Evolutionary conservation across 2,329 filamentous ascomycete genomes (phyloP), one percentile per base, ranked within the genome.

Genomic region (Venturia carpophila): DNA sequence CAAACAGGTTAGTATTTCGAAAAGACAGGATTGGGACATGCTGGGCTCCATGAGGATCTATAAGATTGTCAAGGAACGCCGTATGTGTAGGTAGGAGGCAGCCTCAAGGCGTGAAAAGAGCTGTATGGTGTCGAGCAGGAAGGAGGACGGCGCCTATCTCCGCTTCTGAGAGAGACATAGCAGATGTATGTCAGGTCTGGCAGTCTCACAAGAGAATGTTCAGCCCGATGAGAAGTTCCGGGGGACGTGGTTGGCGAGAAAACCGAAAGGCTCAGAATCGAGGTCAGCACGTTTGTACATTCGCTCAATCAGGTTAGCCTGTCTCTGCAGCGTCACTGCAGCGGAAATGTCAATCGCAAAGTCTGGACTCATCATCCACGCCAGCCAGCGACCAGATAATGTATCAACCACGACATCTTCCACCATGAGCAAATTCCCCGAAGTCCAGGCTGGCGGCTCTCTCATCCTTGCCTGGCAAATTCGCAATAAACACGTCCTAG

Each of bases 401-500:
- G 39, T n/a, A 45, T 42, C 37, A 42, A 15, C 37, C 42, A 42
- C 42, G 19, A 41, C 30, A 27, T 42, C 60, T 17, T 45, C 60
- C 60, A 61, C 60, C 60, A 66, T 63, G 60, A 63, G 11, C 30
- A 64, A 83, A 62, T 97, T 90, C 73, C 91, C 92, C 66, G 82
- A 88, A 68, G 85, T 97, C 37, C 87, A 97, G 77, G 90, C 91
- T 65, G 93, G 93, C 63, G 94, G 92, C 66, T 97, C 93, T 67
- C 79, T 99, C 69, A 94, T 99, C 68, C 80, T 99, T 63, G 94
- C 94, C 73, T 99, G 93, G 92, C 94, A 97, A 79, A 87, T 96
- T 71, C 89, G 87, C 73, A 87, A 88, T 75, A 97, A 95, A 77
- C 86, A 87, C 69, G 88, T 97, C 19, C 79, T 99, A n/a, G 90